Evolutionary conservation across 345 rosid species (phyloP), one percentile per base, ranked within the genome.

Genomic region (Citrus sp.): DNA sequence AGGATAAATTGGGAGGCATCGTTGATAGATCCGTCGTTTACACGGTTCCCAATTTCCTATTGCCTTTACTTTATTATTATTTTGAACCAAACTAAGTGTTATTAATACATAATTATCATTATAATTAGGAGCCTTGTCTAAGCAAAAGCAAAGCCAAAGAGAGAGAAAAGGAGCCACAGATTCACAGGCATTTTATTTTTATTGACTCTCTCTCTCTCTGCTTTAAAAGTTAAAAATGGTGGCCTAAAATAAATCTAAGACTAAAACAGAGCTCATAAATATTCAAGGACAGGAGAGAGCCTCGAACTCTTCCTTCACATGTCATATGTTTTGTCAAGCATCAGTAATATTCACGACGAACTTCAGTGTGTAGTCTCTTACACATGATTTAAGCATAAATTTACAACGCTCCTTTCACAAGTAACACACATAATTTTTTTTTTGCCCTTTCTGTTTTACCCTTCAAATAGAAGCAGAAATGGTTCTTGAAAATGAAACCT

Each of bases 41-140:
- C 90, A 90, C 91, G 87, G 85, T 61, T 85, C 87, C 88, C 88
- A 79, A 40, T 24, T 61, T 85, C 87, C 88, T 86, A 79, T 42
- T 24, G 65, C 78, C 55, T 60, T 76, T 40, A 46, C 63, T 76
- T 76, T 71, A 65, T 40, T 49, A 49, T 16, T 24, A 28, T 16
- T 66, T 79, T 75, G 56, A 67, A 80, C 76, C 54, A 12, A 76
- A 27, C 67, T 72, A 58, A 63, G 46, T 37, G 60, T 59, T 42
- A 51, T 58, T 37, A 68, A 71, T 71, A 67, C 68, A 14, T 8
- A 3, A 66, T 28, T 51, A 75, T 58, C 25, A 73, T 62, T 73
- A 73, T 64, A 75, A 35, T 18, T 24, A 69, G 76, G 61, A 77
- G 72, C 79, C 79, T 79, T 71, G 80, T 81, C 72, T 27, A 81